phyloP scores from a whole-genome alignment of 306 rosid genomes.

The Quercus cerris region DNA sequence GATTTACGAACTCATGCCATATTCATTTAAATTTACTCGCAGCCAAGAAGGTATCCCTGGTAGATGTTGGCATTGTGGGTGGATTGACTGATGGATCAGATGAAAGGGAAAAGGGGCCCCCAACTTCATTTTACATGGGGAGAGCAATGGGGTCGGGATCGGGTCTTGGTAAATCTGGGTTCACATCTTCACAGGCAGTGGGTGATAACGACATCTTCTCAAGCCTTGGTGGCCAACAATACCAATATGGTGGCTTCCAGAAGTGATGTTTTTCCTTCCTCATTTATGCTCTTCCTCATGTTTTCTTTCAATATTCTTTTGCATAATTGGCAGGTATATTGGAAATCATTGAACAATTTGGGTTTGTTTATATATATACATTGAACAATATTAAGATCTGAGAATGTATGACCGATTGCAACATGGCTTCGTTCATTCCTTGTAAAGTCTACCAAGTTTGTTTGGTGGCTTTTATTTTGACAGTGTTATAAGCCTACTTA shows the following conservation, averaged over 20 bases:
- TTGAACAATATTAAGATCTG: constrained; percentile 6
- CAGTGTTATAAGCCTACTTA: neutral
- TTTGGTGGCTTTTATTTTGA: neutral
- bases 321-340: constrained; percentile 29
- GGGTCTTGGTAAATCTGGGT: constrained; percentile 71
- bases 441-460: neutral
- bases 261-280: constrained; percentile 42
- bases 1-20: too few relatives aligned
- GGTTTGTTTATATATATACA: constrained; percentile 32
- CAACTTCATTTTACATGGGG: constrained; percentile 76
- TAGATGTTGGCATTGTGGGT: constrained; percentile 82
- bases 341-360: constrained; percentile 27
- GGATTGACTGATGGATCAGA: constrained; percentile 70
- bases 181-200: constrained; percentile 52
- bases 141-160: constrained; percentile 95
- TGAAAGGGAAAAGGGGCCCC: constrained; percentile 76
- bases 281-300: neutral
- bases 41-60: constrained; percentile 85
- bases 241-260: constrained; percentile 78
- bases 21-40: constrained; percentile 23
- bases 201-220: constrained; percentile 68
- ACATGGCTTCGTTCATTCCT: neutral
- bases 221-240: constrained; percentile 52
- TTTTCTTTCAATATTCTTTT: constrained; percentile 29
- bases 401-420: neutral